Base-by-base conservation (phyloP, 306 rosid species). In the Styphnolobium japonicum region DNA sequence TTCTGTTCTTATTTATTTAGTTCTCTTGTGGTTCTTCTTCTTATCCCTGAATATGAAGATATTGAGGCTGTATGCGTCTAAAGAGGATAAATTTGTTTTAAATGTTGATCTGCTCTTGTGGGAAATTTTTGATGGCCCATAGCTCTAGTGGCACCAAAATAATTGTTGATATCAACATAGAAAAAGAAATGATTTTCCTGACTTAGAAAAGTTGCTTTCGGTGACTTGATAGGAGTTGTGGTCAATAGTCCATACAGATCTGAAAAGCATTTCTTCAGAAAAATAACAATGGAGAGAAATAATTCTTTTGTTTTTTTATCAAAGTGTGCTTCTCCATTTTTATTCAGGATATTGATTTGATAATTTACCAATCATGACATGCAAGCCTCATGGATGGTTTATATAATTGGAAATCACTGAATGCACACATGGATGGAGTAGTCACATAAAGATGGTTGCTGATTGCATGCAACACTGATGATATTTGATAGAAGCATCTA, bases 321-420 rank as follows among this genome's bases (percentile, higher is more conserved):
- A 33, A 46, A 33, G 67, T 18, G 14, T 55, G 33, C 31, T 71
- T 82, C 76, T 18, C 40, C 34, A 19, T 78, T 55, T 45, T 40
- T 22, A 22, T 39, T 45, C 18, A 29, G 5, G 63, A 27, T 39
- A 46, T 43, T 39, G 23, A 66, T 40, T 66, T 67, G 15, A 45
- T 70, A 15, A 37, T 75, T 45, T 40, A 39, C 16, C 29, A 29
- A 19, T 75, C 36, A n/a, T 18, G 52, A 71, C 66, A 64, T 71
- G 52, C 51, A 71, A 64, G 21, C 43, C 31, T 16, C 67, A 70
- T 67, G 51, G 29, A 53, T 55, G 73, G 34, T 45, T 73, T 71
- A 42, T 45, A 45, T 61, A 34, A 45, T 18, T 71, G 62, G 60
- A 71, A 78, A 66, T 34, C 18, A 27, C 16, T 48, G 58, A 58